phyloP scores from a whole-genome alignment of 2,329 filamentous ascomycete species.

The Diaporthe destruens region DNA sequence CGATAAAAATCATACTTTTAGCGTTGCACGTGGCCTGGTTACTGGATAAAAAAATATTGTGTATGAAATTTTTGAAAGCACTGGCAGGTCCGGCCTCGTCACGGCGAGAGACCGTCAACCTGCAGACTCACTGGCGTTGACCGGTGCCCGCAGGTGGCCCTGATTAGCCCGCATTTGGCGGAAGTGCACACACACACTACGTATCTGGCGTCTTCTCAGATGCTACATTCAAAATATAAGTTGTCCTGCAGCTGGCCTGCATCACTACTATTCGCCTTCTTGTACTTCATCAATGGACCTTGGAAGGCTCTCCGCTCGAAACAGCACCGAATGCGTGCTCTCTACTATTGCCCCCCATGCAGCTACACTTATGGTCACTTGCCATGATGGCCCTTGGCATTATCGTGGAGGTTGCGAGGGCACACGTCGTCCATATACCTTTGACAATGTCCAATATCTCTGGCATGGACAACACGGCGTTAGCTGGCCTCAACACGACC shows the following conservation, averaged over 20 bases:
- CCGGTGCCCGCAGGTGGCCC: no score
- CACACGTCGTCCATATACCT: not conserved
- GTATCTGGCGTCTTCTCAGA: not conserved
- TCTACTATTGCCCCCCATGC: not conserved
- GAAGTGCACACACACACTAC: not conserved
- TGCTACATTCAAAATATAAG: not conserved
- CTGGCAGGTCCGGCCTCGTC: not conserved
- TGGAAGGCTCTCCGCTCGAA: not conserved
- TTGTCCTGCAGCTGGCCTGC: no score
- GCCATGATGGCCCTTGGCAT: not conserved
- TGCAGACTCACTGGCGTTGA: not conserved
- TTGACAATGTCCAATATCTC: not conserved
- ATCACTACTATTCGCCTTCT: accelerated
- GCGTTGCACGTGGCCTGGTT: not conserved
- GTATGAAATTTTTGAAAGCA: not conserved
- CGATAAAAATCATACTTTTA: not conserved
- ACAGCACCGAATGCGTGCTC: not conserved
- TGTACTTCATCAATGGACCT: no score
- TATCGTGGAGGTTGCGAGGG: not conserved
- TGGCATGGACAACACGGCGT: not conserved
- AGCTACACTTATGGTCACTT: not conserved
- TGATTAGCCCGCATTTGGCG: not conserved
- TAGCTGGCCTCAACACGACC: no score
- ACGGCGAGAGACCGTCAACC: not conserved
- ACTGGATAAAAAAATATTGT: not conserved